A percentile compares a stretch with the other conserved stretches of the same genome.
Evolutionary conservation across 2,329 filamentous ascomycete species (phyloP).

Genomic region (Aspergillus fumigatus): DNA sequence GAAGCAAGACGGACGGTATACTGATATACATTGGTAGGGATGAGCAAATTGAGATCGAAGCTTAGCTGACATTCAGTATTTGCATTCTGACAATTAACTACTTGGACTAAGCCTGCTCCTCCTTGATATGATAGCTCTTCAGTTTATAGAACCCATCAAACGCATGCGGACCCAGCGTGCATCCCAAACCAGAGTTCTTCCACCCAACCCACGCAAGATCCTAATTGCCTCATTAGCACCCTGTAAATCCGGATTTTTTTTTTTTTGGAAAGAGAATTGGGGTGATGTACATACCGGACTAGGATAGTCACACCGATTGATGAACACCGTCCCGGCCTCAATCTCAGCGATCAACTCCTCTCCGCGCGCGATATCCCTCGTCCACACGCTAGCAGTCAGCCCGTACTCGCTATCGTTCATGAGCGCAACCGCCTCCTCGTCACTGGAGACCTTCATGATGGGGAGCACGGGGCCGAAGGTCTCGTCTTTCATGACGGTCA

Average conservation of each 20-base stretch:
- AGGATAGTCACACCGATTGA: conserved; percentile 86
- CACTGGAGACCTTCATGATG: conserved; percentile 74
- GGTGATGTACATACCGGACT: conserved; percentile 63
- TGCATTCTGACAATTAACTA: background rate
- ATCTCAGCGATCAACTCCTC: conserved; percentile 71
- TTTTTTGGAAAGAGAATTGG: background rate
- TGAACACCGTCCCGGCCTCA: conserved; percentile 88
- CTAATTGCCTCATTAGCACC: conserved; percentile 39
- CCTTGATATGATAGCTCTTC: conserved; percentile 82
- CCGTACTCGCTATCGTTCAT: conserved; percentile 95
- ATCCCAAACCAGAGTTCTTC: conserved; percentile 89
- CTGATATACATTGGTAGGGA: too few species aligned
- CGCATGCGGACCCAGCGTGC: conserved; percentile 77
- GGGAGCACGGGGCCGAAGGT: conserved; percentile 90
- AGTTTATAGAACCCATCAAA: conserved; percentile 91
- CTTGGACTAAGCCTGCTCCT: conserved; percentile 7
- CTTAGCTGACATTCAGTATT: background rate
- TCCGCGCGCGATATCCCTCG: conserved; percentile 71
- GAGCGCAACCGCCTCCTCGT: conserved; percentile 70
- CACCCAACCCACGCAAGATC: conserved; percentile 88
- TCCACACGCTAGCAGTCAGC: conserved; percentile 89
- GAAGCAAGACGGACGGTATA: too few species aligned
- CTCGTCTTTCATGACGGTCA: conserved; percentile 86
- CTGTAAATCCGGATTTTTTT: too few species aligned
- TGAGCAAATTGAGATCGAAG: background rate